phyloP scores from a whole-genome alignment of 1,284 basidiomycete genomes.

The Cutaneotrichosporon sp. region DNA sequence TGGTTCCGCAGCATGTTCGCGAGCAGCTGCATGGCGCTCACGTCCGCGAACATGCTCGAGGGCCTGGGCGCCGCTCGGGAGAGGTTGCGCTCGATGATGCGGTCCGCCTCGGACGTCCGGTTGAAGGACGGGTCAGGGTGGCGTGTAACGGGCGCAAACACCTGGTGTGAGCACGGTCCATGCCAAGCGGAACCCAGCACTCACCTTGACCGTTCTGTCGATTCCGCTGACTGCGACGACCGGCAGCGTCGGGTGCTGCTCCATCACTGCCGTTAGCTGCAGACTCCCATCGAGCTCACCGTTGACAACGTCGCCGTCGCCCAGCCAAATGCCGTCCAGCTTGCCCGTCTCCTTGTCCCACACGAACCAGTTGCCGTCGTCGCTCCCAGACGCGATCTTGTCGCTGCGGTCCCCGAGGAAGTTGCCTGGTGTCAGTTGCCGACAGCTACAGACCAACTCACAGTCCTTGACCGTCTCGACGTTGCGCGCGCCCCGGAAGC shows the following conservation, averaged over 20 bases:
- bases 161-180: not conserved
- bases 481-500: constrained; percentile 76
- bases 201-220: constrained; percentile 80
- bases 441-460: constrained; percentile 49
- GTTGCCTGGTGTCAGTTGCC: constrained; percentile 62
- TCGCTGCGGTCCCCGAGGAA: constrained; percentile 77
- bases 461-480: constrained; percentile 89
- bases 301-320: constrained; percentile 80
- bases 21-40: constrained; percentile 16
- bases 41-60: constrained; percentile 9
- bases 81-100: constrained; percentile 19
- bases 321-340: constrained; percentile 77
- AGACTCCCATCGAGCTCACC: constrained; percentile 31
- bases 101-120: constrained; percentile 8
- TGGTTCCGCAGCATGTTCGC: constrained; percentile 10
- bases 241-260: constrained; percentile 76
- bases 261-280: constrained; percentile 58
- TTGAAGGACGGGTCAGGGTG: constrained; percentile 8
- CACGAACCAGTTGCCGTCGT: constrained; percentile 74
- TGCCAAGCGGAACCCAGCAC: too few species aligned
- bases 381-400: constrained; percentile 81
- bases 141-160: constrained; percentile 15
- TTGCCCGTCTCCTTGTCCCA: constrained; percentile 72
- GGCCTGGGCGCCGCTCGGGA: not conserved
- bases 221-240: constrained; percentile 85